Base-by-base conservation (phyloP, 2,329 filamentous ascomycete genomes). In the Aspergillus sclerotialis region DNA sequence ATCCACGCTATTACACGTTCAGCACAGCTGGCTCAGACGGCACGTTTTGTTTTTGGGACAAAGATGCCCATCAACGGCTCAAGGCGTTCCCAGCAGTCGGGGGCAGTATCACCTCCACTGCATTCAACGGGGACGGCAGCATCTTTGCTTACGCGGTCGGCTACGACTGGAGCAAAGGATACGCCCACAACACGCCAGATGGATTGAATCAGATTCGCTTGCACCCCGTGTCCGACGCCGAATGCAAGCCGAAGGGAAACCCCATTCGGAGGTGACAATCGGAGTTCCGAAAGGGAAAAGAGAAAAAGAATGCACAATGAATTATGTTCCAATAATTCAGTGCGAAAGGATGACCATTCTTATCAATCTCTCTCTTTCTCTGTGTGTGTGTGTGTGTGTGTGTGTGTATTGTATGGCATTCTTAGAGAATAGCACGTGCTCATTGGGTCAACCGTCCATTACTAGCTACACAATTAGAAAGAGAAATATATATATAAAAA, bases 91-190 rank as follows among this genome's bases (percentile, higher is more conserved):
- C 85, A 30, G 73, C 76, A 14, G 83, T 88, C 4, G 84, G 84
- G 12, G 89, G 89, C 38, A 86, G 84, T 52, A 98, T 98, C 66
- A 84, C 84, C 7, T 75, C 85, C 15, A 94, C 89, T 2, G 84
- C 79, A n/a, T 98, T 98, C 72, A 93, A 89, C 68, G 77, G 80
- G 50, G 82, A 73, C 38, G 92, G 92, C 33, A 81, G 65, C 55
- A 87, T 90, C 53, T 92, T 92, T 56, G 85, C 85, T 11, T 92
- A 92, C 50, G 87, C 89, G 15, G 78, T 95, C 30, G 88, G 87
- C 58, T 98, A 98, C 61, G 92, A 98, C 67, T 98, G 92, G 92
- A 88, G 84, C 67, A 96, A 98, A 70, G 92, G 92, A 11, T 95
- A 90, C 67, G 78, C 84, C 45, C 76, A 72, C 46, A 96, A 96